A percentile compares a stretch with the other conserved stretches of the same genome.
Evolutionary conservation across 129 eudicot genomes (phyloP).

Genomic region (Rutidosis leptorrhynchoides): DNA sequence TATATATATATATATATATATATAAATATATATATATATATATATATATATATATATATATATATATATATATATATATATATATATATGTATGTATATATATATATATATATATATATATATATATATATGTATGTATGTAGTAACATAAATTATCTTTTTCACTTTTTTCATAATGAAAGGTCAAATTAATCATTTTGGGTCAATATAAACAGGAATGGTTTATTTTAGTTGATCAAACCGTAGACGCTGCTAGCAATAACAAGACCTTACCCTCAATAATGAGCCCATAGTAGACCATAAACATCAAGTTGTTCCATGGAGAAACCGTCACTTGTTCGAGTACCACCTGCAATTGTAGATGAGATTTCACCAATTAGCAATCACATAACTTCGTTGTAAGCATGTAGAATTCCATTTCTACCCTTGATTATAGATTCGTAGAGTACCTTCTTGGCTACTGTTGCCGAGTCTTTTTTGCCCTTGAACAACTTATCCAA

Average conservation of each 20-base stretch:
- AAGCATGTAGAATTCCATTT: constrained; percentile 9
- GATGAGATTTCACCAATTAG: constrained; percentile 2
- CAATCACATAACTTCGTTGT: not conserved
- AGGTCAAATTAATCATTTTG: not conserved
- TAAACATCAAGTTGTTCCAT: constrained; percentile 81
- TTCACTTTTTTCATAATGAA: not conserved
- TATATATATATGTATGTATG: too few relatives aligned
- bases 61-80: too few relatives aligned
- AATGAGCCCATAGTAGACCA: constrained; percentile 83
- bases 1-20: too few relatives aligned
- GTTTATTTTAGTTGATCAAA: not conserved
- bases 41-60: too few relatives aligned
- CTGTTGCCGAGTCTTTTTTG: constrained; percentile 74
- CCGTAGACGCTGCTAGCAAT: not conserved
- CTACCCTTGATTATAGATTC: constrained; percentile 3
- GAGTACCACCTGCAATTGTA: constrained; percentile 67
- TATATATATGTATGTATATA: too few relatives aligned
- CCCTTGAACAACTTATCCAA: constrained; percentile 91
- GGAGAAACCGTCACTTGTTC: constrained; percentile 90
- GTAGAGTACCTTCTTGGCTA: constrained; percentile 71
- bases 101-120: too few relatives aligned
- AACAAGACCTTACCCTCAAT: constrained; percentile 65
- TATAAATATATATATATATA: too few relatives aligned
- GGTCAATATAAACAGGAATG: not conserved
- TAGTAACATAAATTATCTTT: not conserved